A percentile compares a stretch with the other conserved stretches of the same genome.
Evolutionary conservation across 208 protist species (phyloP).

Genomic region (Trypanosoma caninum): DNA sequence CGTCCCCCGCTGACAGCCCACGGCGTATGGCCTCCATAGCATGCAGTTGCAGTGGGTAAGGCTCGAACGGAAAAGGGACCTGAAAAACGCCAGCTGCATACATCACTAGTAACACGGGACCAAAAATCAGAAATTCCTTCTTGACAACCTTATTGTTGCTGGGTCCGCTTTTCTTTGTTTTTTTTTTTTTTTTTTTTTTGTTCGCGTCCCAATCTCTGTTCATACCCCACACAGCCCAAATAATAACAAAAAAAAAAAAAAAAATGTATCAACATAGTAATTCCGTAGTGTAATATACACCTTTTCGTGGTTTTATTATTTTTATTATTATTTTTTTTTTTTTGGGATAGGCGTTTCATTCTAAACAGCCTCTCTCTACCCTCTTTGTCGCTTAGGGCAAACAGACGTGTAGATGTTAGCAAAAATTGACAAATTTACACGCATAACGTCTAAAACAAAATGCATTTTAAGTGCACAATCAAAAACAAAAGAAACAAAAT

Average conservation of each 20-base stretch:
- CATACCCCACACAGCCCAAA: background rate
- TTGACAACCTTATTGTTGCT: no score
- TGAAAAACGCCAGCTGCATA: slow-evolving; percentile 41
- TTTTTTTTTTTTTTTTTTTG: no score
- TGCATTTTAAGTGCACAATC: no score
- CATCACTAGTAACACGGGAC: no score
- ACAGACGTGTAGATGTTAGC: background rate
- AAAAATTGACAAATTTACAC: background rate
- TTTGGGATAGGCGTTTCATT: background rate
- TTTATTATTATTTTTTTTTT: no score
- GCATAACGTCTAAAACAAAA: slow-evolving; percentile 9
- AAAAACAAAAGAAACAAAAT: no score
- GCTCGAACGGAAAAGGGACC: slow-evolving; percentile 76
- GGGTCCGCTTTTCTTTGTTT: no score
- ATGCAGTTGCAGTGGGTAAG: slow-evolving; percentile 75
- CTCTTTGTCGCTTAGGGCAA: background rate
- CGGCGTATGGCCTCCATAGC: slow-evolving; percentile 54
- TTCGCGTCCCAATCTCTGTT: background rate
- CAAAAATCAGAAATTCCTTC: no score
- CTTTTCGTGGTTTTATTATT: no score
- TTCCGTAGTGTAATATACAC: no score
- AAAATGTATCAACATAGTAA: background rate
- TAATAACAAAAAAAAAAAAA: slow-evolving; percentile 2
- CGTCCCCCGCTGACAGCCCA: slow-evolving; percentile 32
- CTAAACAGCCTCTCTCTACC: background rate